Evolutionary conservation across 306 rosid genomes (phyloP).

Genomic region (Cicer judaicum): DNA sequence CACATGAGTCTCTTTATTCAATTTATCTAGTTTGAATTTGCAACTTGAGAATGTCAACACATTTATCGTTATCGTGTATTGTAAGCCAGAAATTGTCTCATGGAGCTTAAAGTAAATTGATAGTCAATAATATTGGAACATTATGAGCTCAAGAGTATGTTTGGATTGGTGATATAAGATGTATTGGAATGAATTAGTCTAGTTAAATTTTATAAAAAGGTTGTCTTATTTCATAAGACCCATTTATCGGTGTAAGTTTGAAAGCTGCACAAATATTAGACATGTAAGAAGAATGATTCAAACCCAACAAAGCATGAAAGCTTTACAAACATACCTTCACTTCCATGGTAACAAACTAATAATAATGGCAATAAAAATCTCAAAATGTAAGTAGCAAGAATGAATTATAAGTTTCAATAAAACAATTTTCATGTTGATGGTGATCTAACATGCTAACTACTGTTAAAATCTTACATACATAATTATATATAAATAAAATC

Average conservation of each 20-base stretch:
- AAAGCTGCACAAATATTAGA: not conserved
- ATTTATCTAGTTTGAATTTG: not conserved
- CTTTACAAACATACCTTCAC: not conserved
- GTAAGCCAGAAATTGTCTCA: not conserved
- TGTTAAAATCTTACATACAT: conserved; percentile 57
- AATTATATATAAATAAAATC: too few relatives aligned
- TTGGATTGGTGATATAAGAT: too few relatives aligned
- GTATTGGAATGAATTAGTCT: too few relatives aligned
- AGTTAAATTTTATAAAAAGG: too few relatives aligned
- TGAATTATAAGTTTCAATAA: conserved; percentile 61
- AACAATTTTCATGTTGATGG: conserved; percentile 79
- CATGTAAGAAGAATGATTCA: not conserved
- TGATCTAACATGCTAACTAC: conserved; percentile 87
- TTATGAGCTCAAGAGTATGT: not conserved
- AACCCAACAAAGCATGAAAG: not conserved
- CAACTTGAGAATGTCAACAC: not conserved
- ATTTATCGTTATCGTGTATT: conserved; percentile 1
- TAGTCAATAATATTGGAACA: not conserved
- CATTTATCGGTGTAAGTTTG: not conserved
- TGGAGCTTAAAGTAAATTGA: not conserved
- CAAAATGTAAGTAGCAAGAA: conserved; percentile 6
- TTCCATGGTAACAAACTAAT: not conserved
- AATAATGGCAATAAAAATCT: not conserved
- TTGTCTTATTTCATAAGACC: not conserved
- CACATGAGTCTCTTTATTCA: not conserved